Evolutionary conservation across 2,329 filamentous ascomycete species (phyloP), one percentile per base, ranked within the genome.

Genomic region (Metarhizium anisopliae): DNA sequence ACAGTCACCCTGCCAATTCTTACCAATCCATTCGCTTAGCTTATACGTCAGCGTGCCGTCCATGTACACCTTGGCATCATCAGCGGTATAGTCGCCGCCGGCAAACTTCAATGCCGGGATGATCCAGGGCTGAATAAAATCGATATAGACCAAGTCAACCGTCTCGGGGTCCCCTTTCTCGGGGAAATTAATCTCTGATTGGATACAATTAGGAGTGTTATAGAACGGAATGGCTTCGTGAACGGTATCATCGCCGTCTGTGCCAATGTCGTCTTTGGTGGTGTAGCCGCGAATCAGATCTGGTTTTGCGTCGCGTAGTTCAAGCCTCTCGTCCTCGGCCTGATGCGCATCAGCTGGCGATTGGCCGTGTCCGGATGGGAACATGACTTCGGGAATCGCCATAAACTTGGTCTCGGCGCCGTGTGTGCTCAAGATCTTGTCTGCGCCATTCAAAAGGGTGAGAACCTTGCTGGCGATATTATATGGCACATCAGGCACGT

Each of bases 91-190:
- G 30, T 77, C 74, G 1, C 76, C 77, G 0, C 82, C 82, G 30
- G 72, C 73, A 59, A 82, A 78, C 61, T 85, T 83, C 59, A 96
- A 74, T 2, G 90, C 91, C 11, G 87, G 73, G 18, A 95, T 70
- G 43, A 97, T 75, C 81, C 88, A 95, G 10, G 85, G 85, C 70
- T 94, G 81, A 40, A 97, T 85, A 68, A 96, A 99, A 67, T 95
- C 91, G 56, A 95, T 82, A 67, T 95, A 99, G 14, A 96, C 84
- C 7, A 99, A 69, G 68, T 97, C 93, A 1, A 99, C 90, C 0
- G 72, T 85, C 53, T 87, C 82, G 0, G 90, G 89, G 16, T 81
- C 74, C 6, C 67, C 77, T 6, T 69, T 72, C 10, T 71, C 63
- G 2, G 85, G 79, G 63, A 95, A 88, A 1, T 71, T 76, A 61